phyloP scores from a whole-genome alignment of 306 rosid genomes.

The Acacia confusa region DNA sequence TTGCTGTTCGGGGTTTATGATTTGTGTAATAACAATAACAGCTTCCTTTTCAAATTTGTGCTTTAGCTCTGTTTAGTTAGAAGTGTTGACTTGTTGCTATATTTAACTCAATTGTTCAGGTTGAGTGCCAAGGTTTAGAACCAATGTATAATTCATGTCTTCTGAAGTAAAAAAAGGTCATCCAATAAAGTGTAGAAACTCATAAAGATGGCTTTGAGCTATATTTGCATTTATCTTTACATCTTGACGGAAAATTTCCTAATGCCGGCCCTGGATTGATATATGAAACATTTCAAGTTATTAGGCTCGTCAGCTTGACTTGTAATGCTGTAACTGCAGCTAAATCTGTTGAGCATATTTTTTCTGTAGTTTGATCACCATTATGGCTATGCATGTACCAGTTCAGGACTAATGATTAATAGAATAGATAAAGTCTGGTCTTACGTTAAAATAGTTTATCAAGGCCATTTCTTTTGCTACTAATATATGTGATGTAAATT shows the following conservation, averaged over 20 bases:
- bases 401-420: slow-evolving; percentile 9
- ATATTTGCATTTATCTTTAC: slow-evolving; percentile 26
- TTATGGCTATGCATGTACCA: slow-evolving; percentile 11
- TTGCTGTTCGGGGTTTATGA: neutral
- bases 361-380: slow-evolving; percentile 14
- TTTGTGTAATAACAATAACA: neutral
- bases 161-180: neutral
- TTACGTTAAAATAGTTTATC: neutral
- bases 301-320: neutral
- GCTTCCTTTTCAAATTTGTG: slow-evolving; percentile 5
- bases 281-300: slow-evolving; percentile 1
- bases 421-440: neutral
- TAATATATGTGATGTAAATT: neutral
- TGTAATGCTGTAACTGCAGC: neutral
- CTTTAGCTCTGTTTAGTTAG: slow-evolving; percentile 1
- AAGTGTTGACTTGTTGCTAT: neutral
- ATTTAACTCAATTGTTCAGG: slow-evolving; percentile 26
- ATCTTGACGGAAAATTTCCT: neutral
- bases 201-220: neutral
- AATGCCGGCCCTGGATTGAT: slow-evolving; percentile 1
- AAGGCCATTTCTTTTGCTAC: slow-evolving; percentile 18
- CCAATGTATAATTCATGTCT: slow-evolving; percentile 17
- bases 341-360: slow-evolving; percentile 4
- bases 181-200: slow-evolving; percentile 5
- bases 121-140: slow-evolving; percentile 24